Conservation (phyloP, 441 rosid genomes). For the Aquilaria agallochum region DNA sequence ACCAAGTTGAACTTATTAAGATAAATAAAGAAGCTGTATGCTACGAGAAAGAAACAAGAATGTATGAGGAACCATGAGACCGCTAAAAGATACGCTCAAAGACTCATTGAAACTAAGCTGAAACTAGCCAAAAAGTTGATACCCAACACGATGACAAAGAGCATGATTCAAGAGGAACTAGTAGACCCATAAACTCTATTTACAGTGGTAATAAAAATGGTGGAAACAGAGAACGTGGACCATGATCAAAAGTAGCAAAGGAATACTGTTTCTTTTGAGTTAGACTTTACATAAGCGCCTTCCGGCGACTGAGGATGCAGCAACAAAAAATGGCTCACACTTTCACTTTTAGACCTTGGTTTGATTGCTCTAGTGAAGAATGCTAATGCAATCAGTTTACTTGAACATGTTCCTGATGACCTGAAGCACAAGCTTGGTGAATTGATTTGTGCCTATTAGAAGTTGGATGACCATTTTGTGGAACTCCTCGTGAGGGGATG, state of each 20-base stretch:
- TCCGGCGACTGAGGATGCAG: neutral
- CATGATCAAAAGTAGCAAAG: conserved; percentile 1
- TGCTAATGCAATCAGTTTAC: conserved; percentile 28
- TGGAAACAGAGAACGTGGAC: conserved; percentile 23
- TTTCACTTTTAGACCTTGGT: conserved; percentile 30
- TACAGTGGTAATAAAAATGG: conserved; percentile 23
- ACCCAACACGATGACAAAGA: neutral
- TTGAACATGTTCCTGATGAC: conserved; percentile 35
- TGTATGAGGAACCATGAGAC: conserved; percentile 6
- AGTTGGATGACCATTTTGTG: conserved; percentile 25
- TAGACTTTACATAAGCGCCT: conserved; percentile 17
- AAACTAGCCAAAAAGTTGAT: conserved; percentile 7
- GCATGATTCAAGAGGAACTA: conserved; percentile 3
- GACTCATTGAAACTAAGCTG: neutral
- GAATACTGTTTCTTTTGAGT: neutral
- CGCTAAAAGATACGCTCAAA: conserved; percentile 13
- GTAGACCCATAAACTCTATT: conserved; percentile 18
- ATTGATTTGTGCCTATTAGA: conserved; percentile 20
- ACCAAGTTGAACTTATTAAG: neutral
- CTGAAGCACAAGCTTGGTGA: conserved; percentile 29
- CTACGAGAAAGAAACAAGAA: conserved; percentile 6
- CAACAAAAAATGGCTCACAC: conserved; percentile 10
- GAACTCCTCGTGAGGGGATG: conserved; percentile 32
- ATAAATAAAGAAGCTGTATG: neutral
- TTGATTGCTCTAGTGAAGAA: conserved; percentile 26